Percentiles rank a stretch among this genome's conserved stretches.
Conservation (phyloP, 371 early-diverging fungal species). For the Mucor mucedo region DNA sequence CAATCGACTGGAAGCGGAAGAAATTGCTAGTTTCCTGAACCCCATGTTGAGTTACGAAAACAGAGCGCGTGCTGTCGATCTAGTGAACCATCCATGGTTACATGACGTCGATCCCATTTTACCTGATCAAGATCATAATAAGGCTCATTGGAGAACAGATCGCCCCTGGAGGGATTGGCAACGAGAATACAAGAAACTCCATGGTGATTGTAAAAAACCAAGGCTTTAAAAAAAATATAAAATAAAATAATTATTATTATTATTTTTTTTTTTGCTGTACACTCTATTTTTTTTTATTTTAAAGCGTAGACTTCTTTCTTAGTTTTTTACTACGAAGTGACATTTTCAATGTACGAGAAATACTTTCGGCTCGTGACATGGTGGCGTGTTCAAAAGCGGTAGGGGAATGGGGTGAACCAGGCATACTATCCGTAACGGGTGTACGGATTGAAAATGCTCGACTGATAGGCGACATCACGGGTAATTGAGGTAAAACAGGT, state of each 20-base stretch:
- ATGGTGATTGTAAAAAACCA: too few relatives aligned
- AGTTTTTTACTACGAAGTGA: constrained; percentile 47
- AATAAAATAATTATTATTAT: neutral
- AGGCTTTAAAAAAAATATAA: neutral
- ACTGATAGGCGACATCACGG: constrained; percentile 34
- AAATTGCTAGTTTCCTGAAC: constrained; percentile 64
- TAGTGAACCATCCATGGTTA: constrained; percentile 72
- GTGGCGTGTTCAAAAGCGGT: constrained; percentile 28
- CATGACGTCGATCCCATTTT: constrained; percentile 45
- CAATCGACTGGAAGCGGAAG: constrained; percentile 59
- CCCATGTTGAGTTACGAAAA: constrained; percentile 78
- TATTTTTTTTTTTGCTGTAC: neutral
- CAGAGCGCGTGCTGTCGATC: constrained; percentile 60
- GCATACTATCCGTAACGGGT: constrained; percentile 21
- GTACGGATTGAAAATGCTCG: constrained; percentile 44
- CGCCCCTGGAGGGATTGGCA: constrained; percentile 53
- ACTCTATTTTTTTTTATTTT: neutral
- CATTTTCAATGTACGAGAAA: constrained; percentile 53
- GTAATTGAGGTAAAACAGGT: constrained; percentile 18
- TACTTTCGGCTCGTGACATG: constrained; percentile 48
- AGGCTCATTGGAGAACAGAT: constrained; percentile 29
- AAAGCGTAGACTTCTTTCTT: constrained; percentile 32
- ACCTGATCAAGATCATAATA: constrained; percentile 33
- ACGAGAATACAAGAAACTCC: constrained; percentile 15
- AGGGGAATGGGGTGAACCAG: neutral